A percentile compares a stretch with the other conserved stretches of the same genome.
Evolutionary conservation across 2,329 filamentous ascomycete genomes (phyloP).

Genomic region (Aspergillus pseudoglaucus): DNA sequence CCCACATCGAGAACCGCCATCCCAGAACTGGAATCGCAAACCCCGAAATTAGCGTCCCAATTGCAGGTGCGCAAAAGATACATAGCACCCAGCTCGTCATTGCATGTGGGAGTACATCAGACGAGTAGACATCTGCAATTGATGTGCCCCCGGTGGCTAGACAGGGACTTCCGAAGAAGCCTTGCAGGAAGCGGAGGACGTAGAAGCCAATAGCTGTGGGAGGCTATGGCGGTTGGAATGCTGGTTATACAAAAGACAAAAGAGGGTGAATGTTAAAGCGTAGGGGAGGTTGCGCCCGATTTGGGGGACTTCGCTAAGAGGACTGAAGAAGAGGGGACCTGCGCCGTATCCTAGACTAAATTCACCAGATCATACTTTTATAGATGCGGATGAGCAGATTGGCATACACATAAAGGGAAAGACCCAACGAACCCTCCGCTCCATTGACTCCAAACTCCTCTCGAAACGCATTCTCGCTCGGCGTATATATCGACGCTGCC

Average conservation of each 20-base stretch:
- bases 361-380: background rate
- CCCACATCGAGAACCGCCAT: constrained; percentile 17
- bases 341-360: constrained; percentile 3
- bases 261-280: constrained; percentile 57
- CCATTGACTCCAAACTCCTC: background rate
- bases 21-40: constrained; percentile 47
- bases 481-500: constrained; percentile 20
- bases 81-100: constrained; percentile 53
- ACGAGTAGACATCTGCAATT: constrained; percentile 43
- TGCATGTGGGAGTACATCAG: constrained; percentile 52
- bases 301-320: constrained; percentile 57
- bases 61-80: constrained; percentile 43
- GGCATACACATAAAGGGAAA: background rate
- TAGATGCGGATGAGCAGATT: background rate
- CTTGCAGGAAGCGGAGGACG: constrained; percentile 56
- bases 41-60: constrained; percentile 56
- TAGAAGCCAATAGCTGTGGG: constrained; percentile 57
- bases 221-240: constrained; percentile 54
- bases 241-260: constrained; percentile 60
- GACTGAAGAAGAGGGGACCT: constrained; percentile 60
- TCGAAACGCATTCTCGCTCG: constrained; percentile 8
- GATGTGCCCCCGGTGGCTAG: constrained; percentile 51
- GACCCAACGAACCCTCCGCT: background rate
- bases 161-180: constrained; percentile 58
- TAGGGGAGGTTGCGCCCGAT: constrained; percentile 63